Conservation (phyloP, 2,329 filamentous ascomycete species). For the Myriosclerotinia scirpicola region DNA sequence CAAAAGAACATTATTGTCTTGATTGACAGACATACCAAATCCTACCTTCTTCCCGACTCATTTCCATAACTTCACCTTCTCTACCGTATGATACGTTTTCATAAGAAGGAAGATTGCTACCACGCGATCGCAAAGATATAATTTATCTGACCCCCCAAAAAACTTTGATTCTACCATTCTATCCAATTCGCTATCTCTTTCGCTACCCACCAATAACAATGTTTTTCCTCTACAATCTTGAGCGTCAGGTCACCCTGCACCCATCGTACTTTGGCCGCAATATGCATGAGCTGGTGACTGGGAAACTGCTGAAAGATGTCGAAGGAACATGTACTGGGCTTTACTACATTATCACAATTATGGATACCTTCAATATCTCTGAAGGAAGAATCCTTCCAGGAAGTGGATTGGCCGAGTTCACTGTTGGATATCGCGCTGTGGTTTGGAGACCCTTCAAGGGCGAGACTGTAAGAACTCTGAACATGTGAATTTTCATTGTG, state of each 20-base stretch:
- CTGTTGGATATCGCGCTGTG: conserved; percentile 90
- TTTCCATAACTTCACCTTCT: not conserved
- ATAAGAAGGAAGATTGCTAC: conserved; percentile 1
- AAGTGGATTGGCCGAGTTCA: conserved; percentile 90
- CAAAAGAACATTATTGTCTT: conserved; percentile 1
- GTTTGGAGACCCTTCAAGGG: conserved; percentile 98
- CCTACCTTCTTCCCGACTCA: not conserved
- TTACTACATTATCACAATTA: conserved; percentile 97
- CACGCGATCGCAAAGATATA: not conserved
- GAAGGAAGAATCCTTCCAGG: conserved; percentile 90
- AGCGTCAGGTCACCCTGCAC: conserved; percentile 91
- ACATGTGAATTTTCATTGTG: not conserved
- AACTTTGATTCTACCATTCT: conserved; percentile 11
- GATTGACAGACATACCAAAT: not conserved
- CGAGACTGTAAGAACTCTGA: conserved; percentile 72
- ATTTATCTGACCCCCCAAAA: not conserved
- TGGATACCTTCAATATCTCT: conserved; percentile 93
- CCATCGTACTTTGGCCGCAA: conserved; percentile 95
- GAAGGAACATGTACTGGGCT: conserved; percentile 94
- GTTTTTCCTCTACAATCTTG: conserved; percentile 98
- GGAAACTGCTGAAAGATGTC: conserved; percentile 86
- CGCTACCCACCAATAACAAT: conserved; percentile 50
- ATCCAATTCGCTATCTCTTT: conserved; percentile 3
- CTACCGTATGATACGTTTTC: not conserved
- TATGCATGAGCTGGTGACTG: conserved; percentile 87